Percentiles rank a stretch among this genome's conserved stretches.
These are phyloP conservation scores for Xylaria hypoxylon DNA, from an alignment of 2,329 filamentous ascomycete genomes.

Conservation along the genomic window DNA sequence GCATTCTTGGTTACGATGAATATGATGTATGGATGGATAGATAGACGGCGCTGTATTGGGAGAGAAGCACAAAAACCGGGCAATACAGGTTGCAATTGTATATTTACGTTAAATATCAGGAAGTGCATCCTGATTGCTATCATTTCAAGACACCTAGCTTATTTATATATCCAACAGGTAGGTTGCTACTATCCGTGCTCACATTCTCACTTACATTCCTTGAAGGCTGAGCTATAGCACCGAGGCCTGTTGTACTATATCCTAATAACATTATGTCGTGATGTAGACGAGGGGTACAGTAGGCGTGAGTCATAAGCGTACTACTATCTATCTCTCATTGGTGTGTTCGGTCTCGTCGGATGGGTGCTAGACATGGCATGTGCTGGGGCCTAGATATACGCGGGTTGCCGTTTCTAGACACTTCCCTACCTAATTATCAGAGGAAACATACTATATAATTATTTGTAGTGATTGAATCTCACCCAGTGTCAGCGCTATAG, in stretches of 20 bases:
- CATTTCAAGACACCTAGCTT: not conserved
- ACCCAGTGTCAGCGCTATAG: too few relatives aligned
- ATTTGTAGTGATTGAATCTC: not conserved
- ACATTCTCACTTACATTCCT: not conserved
- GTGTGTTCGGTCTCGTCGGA: conserved; percentile 4
- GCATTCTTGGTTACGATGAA: conserved; percentile 48
- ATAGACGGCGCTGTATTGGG: not conserved
- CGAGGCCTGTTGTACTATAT: not conserved
- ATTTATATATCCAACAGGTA: not conserved
- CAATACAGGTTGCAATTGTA: not conserved
- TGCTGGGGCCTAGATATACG: too few relatives aligned
- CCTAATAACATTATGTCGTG: not conserved
- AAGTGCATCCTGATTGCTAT: not conserved
- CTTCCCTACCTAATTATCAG: not conserved
- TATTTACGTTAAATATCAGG: not conserved
- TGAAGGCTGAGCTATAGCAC: not conserved
- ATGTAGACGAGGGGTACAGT: not conserved
- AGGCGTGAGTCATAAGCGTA: conserved; percentile 28
- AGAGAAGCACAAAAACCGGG: conserved; percentile 2
- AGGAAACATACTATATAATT: not conserved
- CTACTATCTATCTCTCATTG: not conserved
- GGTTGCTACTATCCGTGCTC: not conserved
- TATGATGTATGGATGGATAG: not conserved
- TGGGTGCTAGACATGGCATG: too few relatives aligned
- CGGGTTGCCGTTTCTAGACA: conserved; percentile 10